Evolutionary conservation across 2,329 filamentous ascomycete genomes (phyloP).

Genomic region (Epichloe coenophiala): DNA sequence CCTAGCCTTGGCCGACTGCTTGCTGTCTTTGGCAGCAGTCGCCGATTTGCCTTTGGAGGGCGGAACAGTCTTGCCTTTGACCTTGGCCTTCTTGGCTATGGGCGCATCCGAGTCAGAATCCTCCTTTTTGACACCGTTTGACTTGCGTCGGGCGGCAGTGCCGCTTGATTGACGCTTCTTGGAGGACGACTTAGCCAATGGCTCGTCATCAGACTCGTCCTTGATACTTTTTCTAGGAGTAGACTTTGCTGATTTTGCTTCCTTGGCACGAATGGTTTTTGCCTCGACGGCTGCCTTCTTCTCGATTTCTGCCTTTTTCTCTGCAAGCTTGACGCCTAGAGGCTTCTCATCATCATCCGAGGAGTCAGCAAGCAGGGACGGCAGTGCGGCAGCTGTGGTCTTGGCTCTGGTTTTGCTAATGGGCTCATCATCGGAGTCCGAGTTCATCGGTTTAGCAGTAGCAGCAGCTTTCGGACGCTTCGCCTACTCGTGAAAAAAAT

Average conservation of each 20-base stretch:
- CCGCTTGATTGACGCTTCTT: conserved; percentile 46
- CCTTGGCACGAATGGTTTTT: conserved; percentile 38
- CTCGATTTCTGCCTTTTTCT: conserved; percentile 74
- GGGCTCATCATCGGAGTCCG: conserved; percentile 62
- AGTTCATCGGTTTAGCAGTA: conserved; percentile 41
- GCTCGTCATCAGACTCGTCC: conserved; percentile 50
- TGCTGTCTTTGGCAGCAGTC: conserved; percentile 26
- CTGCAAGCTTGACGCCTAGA: conserved; percentile 52
- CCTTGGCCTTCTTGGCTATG: conserved; percentile 39
- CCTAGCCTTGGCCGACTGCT: conserved; percentile 36
- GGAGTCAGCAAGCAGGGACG: conserved; percentile 29
- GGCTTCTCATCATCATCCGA: conserved; percentile 54
- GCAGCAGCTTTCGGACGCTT: conserved; percentile 64
- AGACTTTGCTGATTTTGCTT: conserved; percentile 41
- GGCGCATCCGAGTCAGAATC: conserved; percentile 61
- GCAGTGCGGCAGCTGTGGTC: conserved; percentile 38
- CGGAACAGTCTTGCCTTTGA: conserved; percentile 22
- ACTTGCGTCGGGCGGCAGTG: conserved; percentile 48
- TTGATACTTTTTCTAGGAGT: conserved; percentile 40
- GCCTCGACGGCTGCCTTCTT: conserved; percentile 57
- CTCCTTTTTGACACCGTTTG: conserved; percentile 63
- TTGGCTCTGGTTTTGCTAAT: conserved; percentile 36
- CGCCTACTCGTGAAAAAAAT: conserved; percentile 38
- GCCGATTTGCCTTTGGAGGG: conserved; percentile 31
- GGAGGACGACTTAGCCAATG: conserved; percentile 37